Percentiles rank a stretch among this genome's conserved stretches.
Conservation (phyloP, 352 stramenopile species). For the Globisporangium heterothallicum region DNA sequence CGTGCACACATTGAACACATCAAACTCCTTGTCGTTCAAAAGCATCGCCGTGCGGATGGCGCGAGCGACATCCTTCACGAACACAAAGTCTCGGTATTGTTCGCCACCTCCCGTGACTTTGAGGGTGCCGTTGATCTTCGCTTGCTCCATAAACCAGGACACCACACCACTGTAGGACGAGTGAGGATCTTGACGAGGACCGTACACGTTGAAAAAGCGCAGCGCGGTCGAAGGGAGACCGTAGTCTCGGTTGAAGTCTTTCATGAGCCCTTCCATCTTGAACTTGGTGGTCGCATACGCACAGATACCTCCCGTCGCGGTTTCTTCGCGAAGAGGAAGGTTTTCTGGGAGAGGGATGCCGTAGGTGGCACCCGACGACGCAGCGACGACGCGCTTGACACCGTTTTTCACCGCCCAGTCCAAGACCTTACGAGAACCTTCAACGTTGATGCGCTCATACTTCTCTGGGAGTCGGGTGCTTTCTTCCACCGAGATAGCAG, state of each 20-base stretch:
- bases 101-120: constrained; percentile 74
- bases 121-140: constrained; percentile 74
- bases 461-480: constrained; percentile 82
- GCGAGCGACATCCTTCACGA: constrained; percentile 78
- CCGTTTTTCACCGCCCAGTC: constrained; percentile 71
- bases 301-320: constrained; percentile 71
- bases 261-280: constrained; percentile 80
- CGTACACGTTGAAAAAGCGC: constrained; percentile 85
- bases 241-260: constrained; percentile 58
- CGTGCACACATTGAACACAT: constrained; percentile 85
- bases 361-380: constrained; percentile 76
- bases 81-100: constrained; percentile 85
- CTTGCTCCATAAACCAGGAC: constrained; percentile 86
- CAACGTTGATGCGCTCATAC: constrained; percentile 83
- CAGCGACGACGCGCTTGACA: constrained; percentile 74
- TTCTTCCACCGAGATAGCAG: constrained; percentile 82
- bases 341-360: constrained; percentile 57
- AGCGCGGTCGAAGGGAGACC: constrained; percentile 71
- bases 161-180: constrained; percentile 82
- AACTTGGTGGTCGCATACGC: constrained; percentile 83
- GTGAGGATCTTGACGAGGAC: constrained; percentile 72
- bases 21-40: constrained; percentile 54
- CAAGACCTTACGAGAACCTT: constrained; percentile 76
- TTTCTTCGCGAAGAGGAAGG: constrained; percentile 66
- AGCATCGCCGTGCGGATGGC: constrained; percentile 79